These are phyloP conservation scores for Atalantia buxifolia DNA, from an alignment of 345 rosid genomes.

Conservation along the genomic window DNA sequence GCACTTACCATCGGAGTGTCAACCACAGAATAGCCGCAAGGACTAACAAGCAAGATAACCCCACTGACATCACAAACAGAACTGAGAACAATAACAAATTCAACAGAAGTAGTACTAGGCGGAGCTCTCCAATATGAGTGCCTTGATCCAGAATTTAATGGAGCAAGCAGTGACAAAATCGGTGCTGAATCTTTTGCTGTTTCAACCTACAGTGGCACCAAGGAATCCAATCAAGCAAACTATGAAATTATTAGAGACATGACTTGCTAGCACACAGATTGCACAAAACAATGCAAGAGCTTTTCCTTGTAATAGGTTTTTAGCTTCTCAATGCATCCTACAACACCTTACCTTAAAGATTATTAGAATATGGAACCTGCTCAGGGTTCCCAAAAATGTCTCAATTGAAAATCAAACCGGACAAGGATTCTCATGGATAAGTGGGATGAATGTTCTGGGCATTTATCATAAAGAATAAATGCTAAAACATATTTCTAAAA, in stretches of 20 bases:
- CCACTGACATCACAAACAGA: conserved; percentile 78
- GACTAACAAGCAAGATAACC: conserved; percentile 78
- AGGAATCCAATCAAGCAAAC: neutral
- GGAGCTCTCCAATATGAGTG: conserved; percentile 91
- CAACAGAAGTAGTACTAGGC: conserved; percentile 47
- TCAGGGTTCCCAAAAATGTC: conserved; percentile 3
- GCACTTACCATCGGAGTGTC: conserved; percentile 78
- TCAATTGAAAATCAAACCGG: neutral
- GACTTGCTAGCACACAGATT: neutral
- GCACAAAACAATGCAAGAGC: neutral
- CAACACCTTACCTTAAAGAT: neutral
- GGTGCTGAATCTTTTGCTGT: conserved; percentile 87
- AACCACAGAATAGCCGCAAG: conserved; percentile 85
- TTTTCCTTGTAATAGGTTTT: neutral
- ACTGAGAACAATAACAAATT: conserved; percentile 67
- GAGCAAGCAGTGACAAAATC: conserved; percentile 70
- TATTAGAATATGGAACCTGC: neutral
- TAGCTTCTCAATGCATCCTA: neutral
- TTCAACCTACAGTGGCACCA: conserved; percentile 61
- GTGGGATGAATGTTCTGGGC: neutral
- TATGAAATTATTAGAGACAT: neutral
- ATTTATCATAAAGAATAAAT: neutral
- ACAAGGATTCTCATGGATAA: neutral
- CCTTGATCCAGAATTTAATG: conserved; percentile 48
- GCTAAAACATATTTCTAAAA: neutral